Evolutionary conservation across 1,139 yeast genomes (phyloP).

Genomic region (Diutina rugosa): DNA sequence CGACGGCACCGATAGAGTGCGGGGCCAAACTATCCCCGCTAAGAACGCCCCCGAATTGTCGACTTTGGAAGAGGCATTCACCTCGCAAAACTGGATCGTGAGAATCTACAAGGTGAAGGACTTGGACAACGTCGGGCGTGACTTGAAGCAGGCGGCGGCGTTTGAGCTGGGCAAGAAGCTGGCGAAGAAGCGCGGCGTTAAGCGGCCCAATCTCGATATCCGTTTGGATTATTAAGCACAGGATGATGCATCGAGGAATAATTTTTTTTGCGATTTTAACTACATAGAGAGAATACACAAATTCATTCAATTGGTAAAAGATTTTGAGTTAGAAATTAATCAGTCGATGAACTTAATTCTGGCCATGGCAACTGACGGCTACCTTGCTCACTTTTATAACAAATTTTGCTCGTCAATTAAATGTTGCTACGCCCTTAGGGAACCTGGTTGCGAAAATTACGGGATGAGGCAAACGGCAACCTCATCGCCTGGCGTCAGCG

Average conservation of each 20-base stretch:
- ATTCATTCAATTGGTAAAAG: no score
- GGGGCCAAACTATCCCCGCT: constrained; percentile 63
- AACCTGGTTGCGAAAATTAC: no score
- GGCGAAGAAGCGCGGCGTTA: neutral
- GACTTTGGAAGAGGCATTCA: constrained; percentile 86
- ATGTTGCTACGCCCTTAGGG: no score
- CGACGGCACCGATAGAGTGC: constrained; percentile 74
- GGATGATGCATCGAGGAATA: neutral
- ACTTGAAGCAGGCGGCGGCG: neutral
- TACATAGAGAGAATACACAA: neutral
- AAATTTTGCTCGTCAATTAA: no score
- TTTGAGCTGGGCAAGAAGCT: neutral
- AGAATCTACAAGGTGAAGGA: constrained; percentile 91
- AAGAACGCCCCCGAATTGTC: constrained; percentile 48
- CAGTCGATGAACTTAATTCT: no score
- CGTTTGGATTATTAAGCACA: neutral
- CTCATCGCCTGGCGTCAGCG: no score
- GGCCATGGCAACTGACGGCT: no score
- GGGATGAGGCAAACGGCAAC: no score
- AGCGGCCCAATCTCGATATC: neutral
- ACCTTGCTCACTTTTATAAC: no score
- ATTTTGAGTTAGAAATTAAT: no score
- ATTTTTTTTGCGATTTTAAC: neutral
- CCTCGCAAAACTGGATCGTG: constrained; percentile 94
- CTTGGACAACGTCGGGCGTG: constrained; percentile 37